Percentiles rank a stretch among this genome's conserved stretches.
Conservation (phyloP, 306 rosid species). For the Quercus rubra region DNA sequence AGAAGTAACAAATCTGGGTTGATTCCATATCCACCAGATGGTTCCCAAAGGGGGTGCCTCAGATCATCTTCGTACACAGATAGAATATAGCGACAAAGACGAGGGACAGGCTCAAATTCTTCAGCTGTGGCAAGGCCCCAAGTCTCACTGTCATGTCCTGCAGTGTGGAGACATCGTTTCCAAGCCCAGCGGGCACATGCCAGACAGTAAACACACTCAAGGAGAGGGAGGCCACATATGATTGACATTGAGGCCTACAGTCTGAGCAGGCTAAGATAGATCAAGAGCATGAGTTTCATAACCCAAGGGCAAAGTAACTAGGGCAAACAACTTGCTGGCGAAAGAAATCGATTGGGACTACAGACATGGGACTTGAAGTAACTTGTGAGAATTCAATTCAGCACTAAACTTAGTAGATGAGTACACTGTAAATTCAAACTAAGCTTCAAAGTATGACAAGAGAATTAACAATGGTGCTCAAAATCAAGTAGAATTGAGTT, state of each 20-base stretch:
- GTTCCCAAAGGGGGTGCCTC: slow-evolving; percentile 73
- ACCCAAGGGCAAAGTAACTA: slow-evolving; percentile 3
- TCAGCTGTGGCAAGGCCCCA: slow-evolving; percentile 78
- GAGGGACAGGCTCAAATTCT: slow-evolving; percentile 87
- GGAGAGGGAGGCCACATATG: slow-evolving; percentile 66
- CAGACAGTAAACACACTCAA: slow-evolving; percentile 92
- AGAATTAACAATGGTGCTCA: background rate
- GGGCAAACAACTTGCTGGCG: background rate
- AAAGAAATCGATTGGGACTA: slow-evolving; percentile 5
- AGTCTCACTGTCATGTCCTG: slow-evolving; percentile 94
- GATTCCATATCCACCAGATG: slow-evolving; percentile 84
- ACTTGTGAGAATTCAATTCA: background rate
- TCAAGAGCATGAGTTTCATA: slow-evolving; percentile 13
- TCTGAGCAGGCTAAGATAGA: slow-evolving; percentile 20
- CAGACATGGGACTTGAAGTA: background rate
- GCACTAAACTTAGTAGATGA: background rate
- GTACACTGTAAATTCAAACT: background rate
- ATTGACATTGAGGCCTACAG: slow-evolving; percentile 61
- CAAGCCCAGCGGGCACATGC: slow-evolving; percentile 94
- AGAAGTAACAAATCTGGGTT: slow-evolving; percentile 56
- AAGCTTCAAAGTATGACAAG: background rate
- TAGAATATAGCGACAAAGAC: slow-evolving; percentile 80
- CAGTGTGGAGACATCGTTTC: slow-evolving; percentile 89
- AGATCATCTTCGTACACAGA: slow-evolving; percentile 91
- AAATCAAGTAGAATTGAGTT: background rate